A percentile compares a stretch with the other conserved stretches of the same genome.
phyloP scores from a whole-genome alignment of 2,329 filamentous ascomycete species.

The Ophiostoma piceae region DNA sequence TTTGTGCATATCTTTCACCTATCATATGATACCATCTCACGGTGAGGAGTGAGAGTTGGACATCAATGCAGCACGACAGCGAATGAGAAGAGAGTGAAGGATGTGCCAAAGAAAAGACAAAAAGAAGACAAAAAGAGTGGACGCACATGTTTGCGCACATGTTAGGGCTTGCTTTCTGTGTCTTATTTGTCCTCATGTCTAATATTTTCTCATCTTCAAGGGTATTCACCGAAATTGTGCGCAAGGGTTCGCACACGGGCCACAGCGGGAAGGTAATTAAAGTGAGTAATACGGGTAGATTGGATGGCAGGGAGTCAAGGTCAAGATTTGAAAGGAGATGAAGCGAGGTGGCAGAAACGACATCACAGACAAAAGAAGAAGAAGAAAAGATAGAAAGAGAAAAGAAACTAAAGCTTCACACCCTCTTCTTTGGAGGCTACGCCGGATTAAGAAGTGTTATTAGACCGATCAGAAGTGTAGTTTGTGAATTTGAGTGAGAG shows the following conservation, averaged over 20 bases:
- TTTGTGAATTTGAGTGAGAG: background rate
- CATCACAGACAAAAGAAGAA: background rate
- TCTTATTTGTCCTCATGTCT: background rate
- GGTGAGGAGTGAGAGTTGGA: constrained; percentile 21
- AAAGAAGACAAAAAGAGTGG: background rate
- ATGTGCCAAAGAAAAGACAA: no score
- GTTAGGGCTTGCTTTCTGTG: background rate
- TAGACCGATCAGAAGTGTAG: background rate
- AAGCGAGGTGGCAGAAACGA: background rate
- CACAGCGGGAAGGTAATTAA: background rate
- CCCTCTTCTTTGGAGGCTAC: background rate
- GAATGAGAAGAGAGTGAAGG: background rate
- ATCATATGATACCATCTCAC: background rate
- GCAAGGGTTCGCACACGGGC: constrained; percentile 6
- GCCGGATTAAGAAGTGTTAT: background rate
- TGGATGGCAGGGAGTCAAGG: background rate
- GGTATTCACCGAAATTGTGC: background rate
- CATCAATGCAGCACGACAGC: constrained; percentile 18
- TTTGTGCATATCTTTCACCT: background rate
- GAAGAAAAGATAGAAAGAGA: background rate
- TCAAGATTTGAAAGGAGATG: background rate
- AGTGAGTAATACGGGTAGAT: background rate
- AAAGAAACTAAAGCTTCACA: background rate
- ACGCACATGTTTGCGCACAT: background rate
- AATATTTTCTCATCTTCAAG: background rate